Percentiles rank a stretch among this genome's conserved stretches.
Evolutionary conservation across 345 rosid genomes (phyloP).

Genomic region (Fremontodendron californicum): DNA sequence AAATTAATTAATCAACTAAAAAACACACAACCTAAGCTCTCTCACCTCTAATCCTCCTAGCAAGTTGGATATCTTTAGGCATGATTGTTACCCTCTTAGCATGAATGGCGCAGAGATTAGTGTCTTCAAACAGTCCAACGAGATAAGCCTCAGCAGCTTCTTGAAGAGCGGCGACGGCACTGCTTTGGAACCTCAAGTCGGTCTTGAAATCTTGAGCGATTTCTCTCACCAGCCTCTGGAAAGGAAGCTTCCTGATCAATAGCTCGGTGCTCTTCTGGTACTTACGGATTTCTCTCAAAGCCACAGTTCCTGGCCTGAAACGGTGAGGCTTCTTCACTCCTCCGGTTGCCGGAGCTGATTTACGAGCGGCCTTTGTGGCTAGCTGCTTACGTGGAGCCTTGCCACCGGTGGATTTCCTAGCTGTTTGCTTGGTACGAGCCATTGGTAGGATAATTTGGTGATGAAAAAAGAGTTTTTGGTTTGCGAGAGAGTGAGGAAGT

Average conservation of each 20-base stretch:
- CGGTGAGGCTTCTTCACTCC: slow-evolving; percentile 14
- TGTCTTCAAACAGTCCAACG: slow-evolving; percentile 12
- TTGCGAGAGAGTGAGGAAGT: background rate
- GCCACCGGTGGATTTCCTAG: slow-evolving; percentile 16
- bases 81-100: slow-evolving; percentile 12
- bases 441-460: background rate
- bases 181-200: slow-evolving; percentile 1
- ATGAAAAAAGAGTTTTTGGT: background rate
- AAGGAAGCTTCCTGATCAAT: slow-evolving; percentile 2
- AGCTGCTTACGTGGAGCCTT: slow-evolving; percentile 21
- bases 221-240: slow-evolving; percentile 1
- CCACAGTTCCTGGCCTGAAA: slow-evolving; percentile 5
- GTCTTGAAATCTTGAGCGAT: slow-evolving; percentile 7
- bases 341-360: slow-evolving; percentile 21
- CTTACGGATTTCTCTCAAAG: slow-evolving; percentile 1
- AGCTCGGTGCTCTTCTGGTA: background rate
- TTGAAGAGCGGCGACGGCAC: slow-evolving; percentile 1
- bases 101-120: slow-evolving; percentile 10
- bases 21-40: background rate
- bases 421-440: slow-evolving; percentile 21
- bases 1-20: background rate
- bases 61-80: slow-evolving; percentile 16
- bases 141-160: slow-evolving; percentile 12
- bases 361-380: slow-evolving; percentile 20
- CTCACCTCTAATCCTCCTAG: slow-evolving; percentile 4